Evolutionary conservation across 1,284 basidiomycete genomes (phyloP).

Genomic region (Ceratobasidium sp.): DNA sequence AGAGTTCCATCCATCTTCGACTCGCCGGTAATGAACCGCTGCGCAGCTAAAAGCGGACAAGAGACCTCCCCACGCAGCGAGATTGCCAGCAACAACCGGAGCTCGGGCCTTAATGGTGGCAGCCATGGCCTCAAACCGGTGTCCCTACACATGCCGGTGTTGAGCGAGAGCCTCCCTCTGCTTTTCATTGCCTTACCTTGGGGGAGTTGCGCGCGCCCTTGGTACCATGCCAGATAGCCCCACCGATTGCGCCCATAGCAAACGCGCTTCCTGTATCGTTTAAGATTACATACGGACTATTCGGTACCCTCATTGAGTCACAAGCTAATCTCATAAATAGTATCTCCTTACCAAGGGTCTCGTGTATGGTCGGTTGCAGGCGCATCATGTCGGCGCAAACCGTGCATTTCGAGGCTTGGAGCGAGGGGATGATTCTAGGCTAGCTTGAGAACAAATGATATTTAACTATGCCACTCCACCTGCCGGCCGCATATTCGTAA

Average conservation of each 20-base stretch:
- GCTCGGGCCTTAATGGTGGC: conserved; percentile 7
- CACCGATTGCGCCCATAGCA: conserved; percentile 95
- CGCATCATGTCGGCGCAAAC: background rate
- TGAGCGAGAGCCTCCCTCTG: too few relatives aligned
- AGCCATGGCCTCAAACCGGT: conserved; percentile 1
- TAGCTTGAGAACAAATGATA: background rate
- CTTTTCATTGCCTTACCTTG: conserved; percentile 65
- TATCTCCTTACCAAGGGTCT: conserved; percentile 82
- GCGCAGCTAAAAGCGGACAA: conserved; percentile 20
- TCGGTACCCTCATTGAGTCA: background rate
- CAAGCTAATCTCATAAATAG: background rate
- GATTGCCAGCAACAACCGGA: conserved; percentile 19
- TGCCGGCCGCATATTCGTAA: background rate
- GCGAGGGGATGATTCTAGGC: too few relatives aligned
- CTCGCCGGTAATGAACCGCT: background rate
- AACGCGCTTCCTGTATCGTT: conserved; percentile 99
- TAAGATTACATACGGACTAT: conserved; percentile 96
- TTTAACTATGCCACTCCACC: background rate
- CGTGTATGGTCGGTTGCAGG: conserved; percentile 84
- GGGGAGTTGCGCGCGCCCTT: conserved; percentile 98
- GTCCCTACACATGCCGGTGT: background rate
- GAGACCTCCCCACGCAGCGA: conserved; percentile 13
- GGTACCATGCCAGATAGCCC: conserved; percentile 98
- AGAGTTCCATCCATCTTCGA: conserved; percentile 21
- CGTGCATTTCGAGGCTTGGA: background rate